Conservation (phyloP, 2,329 filamentous ascomycete species). For the Colletotrichum sojae region DNA sequence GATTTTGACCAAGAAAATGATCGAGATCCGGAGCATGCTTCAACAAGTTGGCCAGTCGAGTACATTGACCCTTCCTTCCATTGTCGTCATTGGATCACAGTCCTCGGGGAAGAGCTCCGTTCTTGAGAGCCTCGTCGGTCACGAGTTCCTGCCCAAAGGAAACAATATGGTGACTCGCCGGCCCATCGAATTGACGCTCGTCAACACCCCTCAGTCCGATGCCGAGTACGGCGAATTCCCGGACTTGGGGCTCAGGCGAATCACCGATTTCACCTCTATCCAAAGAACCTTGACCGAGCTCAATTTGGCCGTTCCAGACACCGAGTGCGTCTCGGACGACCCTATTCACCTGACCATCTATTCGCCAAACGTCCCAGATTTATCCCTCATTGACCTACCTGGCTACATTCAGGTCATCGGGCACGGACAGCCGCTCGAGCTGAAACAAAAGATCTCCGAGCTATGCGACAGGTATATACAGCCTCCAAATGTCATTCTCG, state of each 20-base stretch:
- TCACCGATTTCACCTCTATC: constrained; percentile 92
- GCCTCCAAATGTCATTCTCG: constrained; percentile 93
- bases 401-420: constrained; percentile 98
- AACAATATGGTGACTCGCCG: constrained; percentile 97
- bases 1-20: constrained; percentile 99
- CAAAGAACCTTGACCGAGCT: constrained; percentile 95
- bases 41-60: constrained; percentile 94
- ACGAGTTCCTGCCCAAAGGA: constrained; percentile 98
- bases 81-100: constrained; percentile 99
- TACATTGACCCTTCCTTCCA: constrained; percentile 89
- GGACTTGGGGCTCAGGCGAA: constrained; percentile 87
- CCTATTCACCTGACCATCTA: constrained; percentile 97
- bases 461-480: constrained; percentile 99
- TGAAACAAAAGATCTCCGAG: constrained; percentile 96
- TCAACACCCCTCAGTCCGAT: constrained; percentile 91
- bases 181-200: constrained; percentile 94
- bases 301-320: constrained; percentile 91
- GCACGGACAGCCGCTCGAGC: constrained; percentile 87
- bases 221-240: constrained; percentile 98
- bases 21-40: constrained; percentile 94
- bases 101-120: constrained; percentile 99
- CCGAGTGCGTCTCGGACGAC: constrained; percentile 94
- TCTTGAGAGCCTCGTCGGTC: constrained; percentile 94
- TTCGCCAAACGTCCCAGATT: constrained; percentile 93
- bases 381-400: constrained; percentile 95